Evolutionary conservation across 2,329 filamentous ascomycete species (phyloP).

Genomic region (Aspergillus udagawae): DNA sequence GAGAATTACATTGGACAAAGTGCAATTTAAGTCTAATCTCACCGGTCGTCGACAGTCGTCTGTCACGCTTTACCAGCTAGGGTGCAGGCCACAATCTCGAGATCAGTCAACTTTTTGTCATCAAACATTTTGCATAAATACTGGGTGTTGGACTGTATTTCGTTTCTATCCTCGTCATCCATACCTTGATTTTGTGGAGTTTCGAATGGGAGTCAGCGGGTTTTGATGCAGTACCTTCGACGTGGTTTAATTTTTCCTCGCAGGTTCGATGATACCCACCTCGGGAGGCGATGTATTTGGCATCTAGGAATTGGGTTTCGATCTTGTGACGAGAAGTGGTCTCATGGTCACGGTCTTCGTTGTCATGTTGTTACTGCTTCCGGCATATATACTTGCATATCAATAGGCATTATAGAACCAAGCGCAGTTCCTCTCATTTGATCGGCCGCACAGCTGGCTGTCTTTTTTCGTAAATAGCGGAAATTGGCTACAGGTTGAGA

Average conservation of each 20-base stretch:
- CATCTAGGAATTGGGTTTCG: conserved; percentile 8
- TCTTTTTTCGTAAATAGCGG: neutral
- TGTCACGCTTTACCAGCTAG: neutral
- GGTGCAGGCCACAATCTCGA: neutral
- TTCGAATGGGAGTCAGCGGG: neutral
- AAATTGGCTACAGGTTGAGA: neutral
- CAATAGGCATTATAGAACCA: neutral
- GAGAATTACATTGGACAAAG: neutral
- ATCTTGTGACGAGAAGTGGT: neutral
- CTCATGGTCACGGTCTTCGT: neutral
- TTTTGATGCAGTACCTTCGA: conserved; percentile 2
- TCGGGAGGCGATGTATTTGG: conserved; percentile 14
- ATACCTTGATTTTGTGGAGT: neutral
- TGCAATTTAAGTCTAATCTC: neutral
- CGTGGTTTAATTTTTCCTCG: conserved; percentile 1
- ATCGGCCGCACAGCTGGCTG: neutral
- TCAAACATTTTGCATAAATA: neutral
- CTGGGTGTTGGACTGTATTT: neutral
- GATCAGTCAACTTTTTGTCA: neutral
- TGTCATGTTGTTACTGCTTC: neutral
- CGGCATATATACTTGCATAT: neutral
- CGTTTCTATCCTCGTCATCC: neutral
- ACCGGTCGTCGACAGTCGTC: too few species aligned
- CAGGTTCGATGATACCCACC: conserved; percentile 15
- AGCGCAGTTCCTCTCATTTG: neutral